Base-by-base conservation (phyloP, 495 filamentous ascomycete genomes). In the Astrocystis sublimbata region DNA sequence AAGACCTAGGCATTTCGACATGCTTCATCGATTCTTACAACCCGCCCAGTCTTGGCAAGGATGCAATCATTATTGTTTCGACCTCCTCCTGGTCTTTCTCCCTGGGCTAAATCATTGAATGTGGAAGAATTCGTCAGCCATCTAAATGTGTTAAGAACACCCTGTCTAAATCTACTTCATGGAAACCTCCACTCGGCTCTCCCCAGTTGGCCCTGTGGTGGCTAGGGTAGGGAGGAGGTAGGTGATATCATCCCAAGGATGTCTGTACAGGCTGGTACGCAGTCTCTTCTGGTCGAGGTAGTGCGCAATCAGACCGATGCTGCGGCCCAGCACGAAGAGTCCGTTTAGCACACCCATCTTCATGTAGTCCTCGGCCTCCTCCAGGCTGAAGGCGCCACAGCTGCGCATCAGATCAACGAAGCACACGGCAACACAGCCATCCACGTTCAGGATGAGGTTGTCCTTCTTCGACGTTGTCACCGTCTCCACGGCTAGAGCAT, bases 401-500 rank as follows among this genome's bases (percentile, higher is more conserved):
- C 96, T 93, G 78, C 96, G 90, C 79, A 98, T 85, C 64, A 98
- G 80, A 68, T 98, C 94, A 59, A 98, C 92, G 78, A 98, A 98
- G 87, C 93, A 98, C 72, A 98, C 94, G 66, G 94, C 94, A 67
- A 98, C 86, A 76, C 92, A 96, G 65, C 94, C 94, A 75, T 98
- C 94, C 56, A 98, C 94, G 84, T 98, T 98, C 65, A 98, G 89
- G 70, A 98, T 98, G 60, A 98, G 87, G 85, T 98, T 98, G 82
- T 98, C 94, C 86, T 98, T 98, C 89, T 98, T 98, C 65, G 92
- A 96, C 8, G 94, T 98, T 31, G 94, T 98, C 65, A 98, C 94
- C 2, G 90, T 89, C 86, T 98, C 94, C 56, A 98, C 94, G 9
- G 94, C 94, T 73, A 98, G 88, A 68, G 94, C 94, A 77, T 96